Evolutionary conservation across 129 eudicot species (phyloP).

Genomic region (Arctium minus): DNA sequence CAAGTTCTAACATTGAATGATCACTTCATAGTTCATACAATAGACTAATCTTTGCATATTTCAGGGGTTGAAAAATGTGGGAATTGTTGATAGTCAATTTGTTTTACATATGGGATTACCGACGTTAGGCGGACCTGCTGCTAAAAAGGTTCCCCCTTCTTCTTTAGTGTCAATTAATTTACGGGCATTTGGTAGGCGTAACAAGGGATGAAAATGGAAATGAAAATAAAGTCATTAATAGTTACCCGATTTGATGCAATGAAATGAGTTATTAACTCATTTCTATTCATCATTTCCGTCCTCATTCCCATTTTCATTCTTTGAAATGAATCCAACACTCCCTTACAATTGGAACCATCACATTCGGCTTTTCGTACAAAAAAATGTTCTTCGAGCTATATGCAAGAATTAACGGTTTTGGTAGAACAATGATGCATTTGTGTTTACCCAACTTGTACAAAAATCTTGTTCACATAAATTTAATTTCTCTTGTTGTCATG

Average conservation of each 20-base stretch:
- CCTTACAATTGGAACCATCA: too few relatives aligned
- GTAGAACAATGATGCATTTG: too few relatives aligned
- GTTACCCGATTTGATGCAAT: neutral
- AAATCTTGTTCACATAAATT: too few relatives aligned
- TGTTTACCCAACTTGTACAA: too few relatives aligned
- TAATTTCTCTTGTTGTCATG: too few relatives aligned
- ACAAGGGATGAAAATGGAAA: neutral
- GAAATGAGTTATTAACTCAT: neutral
- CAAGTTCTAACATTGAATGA: neutral
- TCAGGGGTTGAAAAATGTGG: constrained; percentile 77
- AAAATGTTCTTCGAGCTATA: too few relatives aligned
- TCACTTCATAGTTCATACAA: neutral
- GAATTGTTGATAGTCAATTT: constrained; percentile 76
- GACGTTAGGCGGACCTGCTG: constrained; percentile 72
- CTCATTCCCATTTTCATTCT: too few relatives aligned
- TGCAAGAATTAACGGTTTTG: too few relatives aligned
- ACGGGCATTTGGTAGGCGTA: neutral
- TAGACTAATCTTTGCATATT: neutral
- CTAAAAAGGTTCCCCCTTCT: constrained; percentile 43
- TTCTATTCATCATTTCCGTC: too few relatives aligned
- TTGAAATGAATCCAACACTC: too few relatives aligned
- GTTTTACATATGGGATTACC: constrained; percentile 74
- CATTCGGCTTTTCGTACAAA: too few relatives aligned
- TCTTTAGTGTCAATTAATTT: neutral
- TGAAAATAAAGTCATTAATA: neutral